Conservation (phyloP, 1,284 basidiomycete genomes). For the Tilletiaria anomala region DNA sequence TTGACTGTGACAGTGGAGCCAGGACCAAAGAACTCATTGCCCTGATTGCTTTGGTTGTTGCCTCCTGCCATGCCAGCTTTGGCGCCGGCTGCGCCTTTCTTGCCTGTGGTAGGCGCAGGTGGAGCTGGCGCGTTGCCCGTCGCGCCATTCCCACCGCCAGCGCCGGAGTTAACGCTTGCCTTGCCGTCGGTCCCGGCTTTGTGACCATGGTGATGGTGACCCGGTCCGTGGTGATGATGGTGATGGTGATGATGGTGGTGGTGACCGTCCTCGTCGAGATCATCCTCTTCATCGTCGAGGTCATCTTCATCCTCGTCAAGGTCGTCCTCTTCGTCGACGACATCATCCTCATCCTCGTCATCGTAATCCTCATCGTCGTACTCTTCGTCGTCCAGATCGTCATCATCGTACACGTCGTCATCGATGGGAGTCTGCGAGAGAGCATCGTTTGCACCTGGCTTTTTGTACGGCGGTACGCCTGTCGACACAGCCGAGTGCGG, state of each 20-base stretch:
- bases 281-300: constrained; percentile 23
- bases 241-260: background rate
- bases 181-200: no score
- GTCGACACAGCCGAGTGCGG: no score
- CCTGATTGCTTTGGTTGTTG: constrained; percentile 1
- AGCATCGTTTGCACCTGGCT: no score
- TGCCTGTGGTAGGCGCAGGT: background rate
- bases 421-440: no score
- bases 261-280: constrained; percentile 8
- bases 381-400: constrained; percentile 28
- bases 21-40: constrained; percentile 60
- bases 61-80: background rate
- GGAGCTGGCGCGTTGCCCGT: no score
- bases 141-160: no score
- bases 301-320: constrained; percentile 41
- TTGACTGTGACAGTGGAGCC: constrained; percentile 66
- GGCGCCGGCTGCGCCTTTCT: background rate
- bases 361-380: constrained; percentile 29
- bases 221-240: background rate
- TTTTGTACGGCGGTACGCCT: no score
- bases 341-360: constrained; percentile 46
- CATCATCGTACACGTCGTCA: constrained; percentile 7
- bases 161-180: no score
- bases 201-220: constrained; percentile 1
- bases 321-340: constrained; percentile 55